These are phyloP conservation scores for Amorphotheca resinae DNA, from an alignment of 495 filamentous ascomycete species.

Conservation along the genomic window DNA sequence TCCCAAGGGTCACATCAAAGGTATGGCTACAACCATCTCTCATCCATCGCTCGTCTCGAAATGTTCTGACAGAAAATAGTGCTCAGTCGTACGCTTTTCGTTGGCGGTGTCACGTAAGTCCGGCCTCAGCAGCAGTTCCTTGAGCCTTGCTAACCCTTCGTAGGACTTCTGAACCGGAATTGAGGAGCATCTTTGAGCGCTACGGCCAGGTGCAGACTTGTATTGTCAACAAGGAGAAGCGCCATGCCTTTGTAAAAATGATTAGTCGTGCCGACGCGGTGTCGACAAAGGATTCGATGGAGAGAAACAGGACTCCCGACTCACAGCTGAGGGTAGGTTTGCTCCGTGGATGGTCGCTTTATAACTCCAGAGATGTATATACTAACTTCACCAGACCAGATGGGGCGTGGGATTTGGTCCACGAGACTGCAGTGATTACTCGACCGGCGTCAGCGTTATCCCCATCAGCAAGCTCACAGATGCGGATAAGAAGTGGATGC, in stretches of 20 bases:
- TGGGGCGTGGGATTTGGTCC: constrained; percentile 98
- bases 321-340: constrained; percentile 65
- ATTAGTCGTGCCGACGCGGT: constrained; percentile 75
- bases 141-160: constrained; percentile 9
- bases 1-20: constrained; percentile 66
- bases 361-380: constrained; percentile 1
- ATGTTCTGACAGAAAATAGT: constrained; percentile 37
- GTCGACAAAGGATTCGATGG: constrained; percentile 80
- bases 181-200: constrained; percentile 62
- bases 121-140: constrained; percentile 1
- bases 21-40: constrained; percentile 27
- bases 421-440: constrained; percentile 93
- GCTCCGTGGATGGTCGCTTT: too few relatives aligned
- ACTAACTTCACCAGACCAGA: constrained; percentile 49
- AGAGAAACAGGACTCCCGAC: constrained; percentile 56
- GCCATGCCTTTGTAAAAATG: constrained; percentile 99
- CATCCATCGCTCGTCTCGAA: constrained; percentile 1
- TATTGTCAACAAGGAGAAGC: constrained; percentile 94
- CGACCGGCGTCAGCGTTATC: constrained; percentile 83
- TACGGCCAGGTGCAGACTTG: constrained; percentile 89
- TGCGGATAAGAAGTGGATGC: constrained; percentile 94
- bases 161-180: constrained; percentile 66
- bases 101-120: constrained; percentile 87
- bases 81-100: constrained; percentile 86
- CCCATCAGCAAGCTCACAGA: constrained; percentile 87